phyloP scores from a whole-genome alignment of 257 asterid genomes.

The Linaria vulgaris region DNA sequence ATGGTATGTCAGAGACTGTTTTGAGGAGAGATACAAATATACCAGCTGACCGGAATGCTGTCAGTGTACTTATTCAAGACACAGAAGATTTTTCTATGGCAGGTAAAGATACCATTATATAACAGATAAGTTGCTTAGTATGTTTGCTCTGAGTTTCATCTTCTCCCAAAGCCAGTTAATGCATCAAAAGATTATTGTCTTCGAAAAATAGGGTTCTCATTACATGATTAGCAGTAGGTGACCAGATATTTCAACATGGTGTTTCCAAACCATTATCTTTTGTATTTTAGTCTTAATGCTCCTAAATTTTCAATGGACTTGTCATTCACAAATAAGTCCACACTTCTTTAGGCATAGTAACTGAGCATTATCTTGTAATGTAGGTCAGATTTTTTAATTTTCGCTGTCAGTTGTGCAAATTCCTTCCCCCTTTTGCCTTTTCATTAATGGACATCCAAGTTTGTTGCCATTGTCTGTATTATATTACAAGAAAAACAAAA shows the following conservation, averaged over 20 bases:
- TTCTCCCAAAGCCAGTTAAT: background rate
- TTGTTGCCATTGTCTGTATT: too few relatives aligned
- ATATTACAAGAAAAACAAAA: too few relatives aligned
- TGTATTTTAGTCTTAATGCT: background rate
- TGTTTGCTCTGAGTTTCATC: constrained; percentile 18
- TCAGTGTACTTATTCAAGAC: constrained; percentile 72
- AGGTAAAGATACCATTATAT: constrained; percentile 44
- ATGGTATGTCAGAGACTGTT: constrained; percentile 74
- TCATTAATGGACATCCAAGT: too few relatives aligned
- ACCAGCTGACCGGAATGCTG: constrained; percentile 77
- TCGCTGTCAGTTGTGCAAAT: constrained; percentile 4
- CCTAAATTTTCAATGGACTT: background rate
- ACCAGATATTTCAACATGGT: background rate
- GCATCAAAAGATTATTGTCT: background rate
- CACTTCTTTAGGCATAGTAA: background rate
- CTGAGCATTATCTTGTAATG: background rate
- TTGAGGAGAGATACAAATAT: constrained; percentile 68
- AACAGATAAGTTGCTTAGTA: constrained; percentile 16
- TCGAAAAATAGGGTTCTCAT: background rate
- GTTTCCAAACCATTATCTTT: constrained; percentile 4
- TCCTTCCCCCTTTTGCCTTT: too few relatives aligned
- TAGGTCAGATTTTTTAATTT: background rate
- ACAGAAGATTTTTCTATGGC: constrained; percentile 48
- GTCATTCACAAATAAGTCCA: constrained; percentile 15
- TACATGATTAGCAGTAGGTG: background rate